Percentiles rank a stretch among this genome's conserved stretches.
Conservation (phyloP, 306 rosid species). For the Alnus glutinosa region DNA sequence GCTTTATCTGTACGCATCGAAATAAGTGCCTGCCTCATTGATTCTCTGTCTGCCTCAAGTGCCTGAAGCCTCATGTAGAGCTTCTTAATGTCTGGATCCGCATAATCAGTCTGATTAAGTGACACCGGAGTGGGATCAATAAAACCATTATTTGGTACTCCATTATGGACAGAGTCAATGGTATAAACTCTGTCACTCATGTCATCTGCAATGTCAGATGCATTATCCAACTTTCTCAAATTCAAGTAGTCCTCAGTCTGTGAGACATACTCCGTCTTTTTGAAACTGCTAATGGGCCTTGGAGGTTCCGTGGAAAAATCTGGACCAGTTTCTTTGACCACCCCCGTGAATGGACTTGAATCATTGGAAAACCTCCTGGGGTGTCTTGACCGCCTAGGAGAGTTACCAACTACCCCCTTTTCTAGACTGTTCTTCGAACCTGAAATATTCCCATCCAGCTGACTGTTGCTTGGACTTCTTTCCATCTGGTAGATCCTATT, state of each 20-base stretch:
- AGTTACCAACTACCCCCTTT: slow-evolving; percentile 81
- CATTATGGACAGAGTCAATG: slow-evolving; percentile 78
- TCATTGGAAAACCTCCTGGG: slow-evolving; percentile 61
- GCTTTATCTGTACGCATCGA: slow-evolving; percentile 94
- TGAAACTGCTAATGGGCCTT: slow-evolving; percentile 40
- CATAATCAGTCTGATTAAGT: slow-evolving; percentile 47
- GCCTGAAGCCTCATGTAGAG: slow-evolving; percentile 95
- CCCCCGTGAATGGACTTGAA: slow-evolving; percentile 43
- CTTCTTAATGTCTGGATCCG: slow-evolving; percentile 81
- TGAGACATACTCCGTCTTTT: slow-evolving; percentile 54
- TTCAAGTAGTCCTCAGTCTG: slow-evolving; percentile 59
- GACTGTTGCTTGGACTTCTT: slow-evolving; percentile 59
- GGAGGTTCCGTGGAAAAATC: slow-evolving; percentile 58
- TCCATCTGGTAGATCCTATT: slow-evolving; percentile 83
- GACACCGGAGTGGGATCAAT: slow-evolving; percentile 52
- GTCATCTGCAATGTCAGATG: slow-evolving; percentile 76
- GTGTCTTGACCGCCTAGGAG: slow-evolving; percentile 62
- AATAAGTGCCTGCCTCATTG: slow-evolving; percentile 91
- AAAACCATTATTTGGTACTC: slow-evolving; percentile 53
- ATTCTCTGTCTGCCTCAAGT: slow-evolving; percentile 98
- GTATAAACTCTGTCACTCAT: slow-evolving; percentile 82
- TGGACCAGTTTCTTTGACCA: slow-evolving; percentile 51
- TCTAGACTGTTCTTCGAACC: slow-evolving; percentile 63
- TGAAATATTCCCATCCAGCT: slow-evolving; percentile 59
- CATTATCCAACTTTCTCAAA: slow-evolving; percentile 59